Evolutionary conservation across 306 rosid genomes (phyloP).

Genomic region (Prunus dulcis): DNA sequence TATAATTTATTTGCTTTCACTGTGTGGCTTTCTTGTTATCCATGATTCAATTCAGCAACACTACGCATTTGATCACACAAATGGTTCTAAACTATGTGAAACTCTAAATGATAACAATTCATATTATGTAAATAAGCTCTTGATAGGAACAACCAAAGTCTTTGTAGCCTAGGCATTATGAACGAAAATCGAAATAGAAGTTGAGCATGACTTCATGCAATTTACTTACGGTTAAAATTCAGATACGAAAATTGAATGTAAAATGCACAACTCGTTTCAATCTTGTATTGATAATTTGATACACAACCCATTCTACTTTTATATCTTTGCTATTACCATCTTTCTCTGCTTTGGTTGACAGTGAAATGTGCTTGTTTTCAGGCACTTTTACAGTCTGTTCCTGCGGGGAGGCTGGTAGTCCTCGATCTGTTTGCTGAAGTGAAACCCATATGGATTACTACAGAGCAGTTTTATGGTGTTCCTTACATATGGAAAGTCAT

Average conservation of each 20-base stretch:
- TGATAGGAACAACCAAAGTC: neutral
- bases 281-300: neutral
- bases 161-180: neutral
- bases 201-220: neutral
- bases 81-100: neutral
- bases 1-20: neutral
- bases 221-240: neutral
- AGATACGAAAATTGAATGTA: neutral
- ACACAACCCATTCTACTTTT: too few relatives aligned
- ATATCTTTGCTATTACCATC: neutral
- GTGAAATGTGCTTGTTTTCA: conserved; percentile 32
- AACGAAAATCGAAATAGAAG: neutral
- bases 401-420: conserved; percentile 78
- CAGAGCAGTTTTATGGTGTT: conserved; percentile 82
- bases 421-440: conserved; percentile 92
- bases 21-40: conserved; percentile 7
- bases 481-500: conserved; percentile 88
- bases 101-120: neutral
- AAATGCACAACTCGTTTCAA: neutral
- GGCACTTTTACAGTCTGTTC: conserved; percentile 90
- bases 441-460: conserved; percentile 78
- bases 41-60: neutral
- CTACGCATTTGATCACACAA: neutral
- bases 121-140: neutral
- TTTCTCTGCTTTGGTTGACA: conserved; percentile 17